A percentile compares a stretch with the other conserved stretches of the same genome.
Conservation (phyloP, 2,329 filamentous ascomycete species). For the Colletotrichum sp. region DNA sequence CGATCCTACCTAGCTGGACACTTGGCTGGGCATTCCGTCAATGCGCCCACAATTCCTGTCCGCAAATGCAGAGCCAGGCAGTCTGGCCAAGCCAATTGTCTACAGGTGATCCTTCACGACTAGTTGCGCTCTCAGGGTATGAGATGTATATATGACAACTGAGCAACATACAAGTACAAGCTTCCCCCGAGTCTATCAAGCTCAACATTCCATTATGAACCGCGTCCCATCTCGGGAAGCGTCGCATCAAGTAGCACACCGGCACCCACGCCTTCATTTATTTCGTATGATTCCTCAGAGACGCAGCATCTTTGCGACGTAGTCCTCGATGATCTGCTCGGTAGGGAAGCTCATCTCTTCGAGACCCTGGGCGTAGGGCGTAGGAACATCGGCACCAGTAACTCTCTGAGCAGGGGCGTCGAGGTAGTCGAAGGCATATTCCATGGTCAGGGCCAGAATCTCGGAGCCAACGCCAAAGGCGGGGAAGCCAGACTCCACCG, state of each 20-base stretch:
- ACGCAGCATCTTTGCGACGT: slow-evolving; percentile 86
- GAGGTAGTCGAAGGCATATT: slow-evolving; percentile 98
- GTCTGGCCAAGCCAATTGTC: background rate
- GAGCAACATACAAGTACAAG: slow-evolving; percentile 47
- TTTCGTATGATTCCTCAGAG: slow-evolving; percentile 57
- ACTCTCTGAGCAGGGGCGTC: slow-evolving; percentile 92
- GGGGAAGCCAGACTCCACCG: slow-evolving; percentile 95
- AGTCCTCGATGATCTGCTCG: slow-evolving; percentile 84
- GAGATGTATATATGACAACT: slow-evolving; percentile 40
- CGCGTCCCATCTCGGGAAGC: background rate
- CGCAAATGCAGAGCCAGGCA: background rate
- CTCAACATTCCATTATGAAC: slow-evolving; percentile 13
- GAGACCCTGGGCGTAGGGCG: slow-evolving; percentile 89
- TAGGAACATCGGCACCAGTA: slow-evolving; percentile 96
- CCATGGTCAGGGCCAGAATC: slow-evolving; percentile 92
- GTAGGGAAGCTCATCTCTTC: slow-evolving; percentile 97
- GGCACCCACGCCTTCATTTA: background rate
- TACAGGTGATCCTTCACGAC: background rate
- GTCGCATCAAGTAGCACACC: background rate
- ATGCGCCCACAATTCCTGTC: background rate
- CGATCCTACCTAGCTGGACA: background rate
- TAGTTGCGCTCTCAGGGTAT: slow-evolving; percentile 14
- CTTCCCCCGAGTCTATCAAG: slow-evolving; percentile 15
- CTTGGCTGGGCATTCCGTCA: background rate
- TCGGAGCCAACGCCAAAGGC: slow-evolving; percentile 92